Evolutionary conservation across 129 eudicot genomes (phyloP).

Genomic region (Arctium minus): DNA sequence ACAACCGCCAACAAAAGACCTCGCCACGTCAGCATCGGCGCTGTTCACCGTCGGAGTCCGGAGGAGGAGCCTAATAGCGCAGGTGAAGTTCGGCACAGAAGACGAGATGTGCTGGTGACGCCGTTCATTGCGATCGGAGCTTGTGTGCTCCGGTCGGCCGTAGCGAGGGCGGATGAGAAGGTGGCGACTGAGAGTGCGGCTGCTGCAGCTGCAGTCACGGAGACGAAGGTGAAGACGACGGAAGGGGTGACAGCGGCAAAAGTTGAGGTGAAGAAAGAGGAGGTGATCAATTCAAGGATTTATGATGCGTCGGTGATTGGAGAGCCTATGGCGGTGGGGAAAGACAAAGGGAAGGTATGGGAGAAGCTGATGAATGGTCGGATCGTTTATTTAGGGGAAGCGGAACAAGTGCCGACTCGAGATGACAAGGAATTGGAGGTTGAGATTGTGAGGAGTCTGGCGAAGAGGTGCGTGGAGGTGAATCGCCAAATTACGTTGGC

Average conservation of each 20-base stretch:
- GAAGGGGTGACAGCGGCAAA: slow-evolving; percentile 6
- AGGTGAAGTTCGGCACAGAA: slow-evolving; percentile 24
- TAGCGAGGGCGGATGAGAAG: slow-evolving; percentile 78
- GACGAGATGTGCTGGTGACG: slow-evolving; percentile 58
- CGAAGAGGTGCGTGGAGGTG: slow-evolving; percentile 60
- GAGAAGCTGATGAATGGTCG: slow-evolving; percentile 94
- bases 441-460: slow-evolving; percentile 70
- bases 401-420: slow-evolving; percentile 85
- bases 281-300: slow-evolving; percentile 77
- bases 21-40: slow-evolving; percentile 34
- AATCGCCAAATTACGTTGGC: slow-evolving; percentile 67
- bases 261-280: slow-evolving; percentile 57
- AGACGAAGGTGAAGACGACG: slow-evolving; percentile 20
- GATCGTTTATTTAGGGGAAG: slow-evolving; percentile 92
- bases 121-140: slow-evolving; percentile 78
- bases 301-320: slow-evolving; percentile 94
- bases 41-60: slow-evolving; percentile 22
- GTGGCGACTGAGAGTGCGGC: slow-evolving; percentile 15
- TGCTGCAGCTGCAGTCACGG: slow-evolving; percentile 10
- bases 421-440: slow-evolving; percentile 94
- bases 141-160: slow-evolving; percentile 56
- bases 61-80: slow-evolving; percentile 14
- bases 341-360: slow-evolving; percentile 84
- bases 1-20: slow-evolving; percentile 15
- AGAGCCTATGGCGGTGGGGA: slow-evolving; percentile 97